A percentile compares a stretch with the other conserved stretches of the same genome.
Conservation (phyloP, 2,329 filamentous ascomycete genomes). For the Pestalotiopsis sp. region DNA sequence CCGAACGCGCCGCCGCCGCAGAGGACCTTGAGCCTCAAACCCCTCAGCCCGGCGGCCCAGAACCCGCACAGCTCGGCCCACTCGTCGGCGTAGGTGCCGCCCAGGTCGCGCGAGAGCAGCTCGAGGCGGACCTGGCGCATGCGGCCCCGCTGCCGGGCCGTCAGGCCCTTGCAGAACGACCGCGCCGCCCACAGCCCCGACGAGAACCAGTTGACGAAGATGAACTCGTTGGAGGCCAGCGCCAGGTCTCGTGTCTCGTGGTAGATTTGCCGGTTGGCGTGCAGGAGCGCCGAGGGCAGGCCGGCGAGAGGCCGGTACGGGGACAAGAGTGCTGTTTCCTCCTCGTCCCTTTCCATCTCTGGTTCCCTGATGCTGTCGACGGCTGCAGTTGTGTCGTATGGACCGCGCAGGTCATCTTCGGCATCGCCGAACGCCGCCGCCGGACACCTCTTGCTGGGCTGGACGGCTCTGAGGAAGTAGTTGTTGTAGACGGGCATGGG, state of each 20-base stretch:
- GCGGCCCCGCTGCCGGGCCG: conserved; percentile 42
- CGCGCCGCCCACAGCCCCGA: conserved; percentile 44
- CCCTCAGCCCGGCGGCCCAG: conserved; percentile 37
- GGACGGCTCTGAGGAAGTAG: conserved; percentile 30
- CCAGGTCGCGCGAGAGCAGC: conserved; percentile 39
- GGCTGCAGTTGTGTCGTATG: background rate
- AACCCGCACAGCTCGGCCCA: conserved; percentile 39
- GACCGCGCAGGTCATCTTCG: background rate
- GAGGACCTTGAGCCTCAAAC: conserved; percentile 41
- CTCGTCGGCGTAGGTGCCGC: conserved; percentile 26
- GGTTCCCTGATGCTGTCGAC: background rate
- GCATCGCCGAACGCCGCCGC: background rate
- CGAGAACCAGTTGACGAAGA: conserved; percentile 47
- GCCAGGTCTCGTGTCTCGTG: conserved; percentile 41
- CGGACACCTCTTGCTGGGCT: conserved; percentile 3
- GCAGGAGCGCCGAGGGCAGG: conserved; percentile 42
- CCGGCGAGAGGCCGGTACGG: conserved; percentile 38
- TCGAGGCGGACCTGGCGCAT: conserved; percentile 45
- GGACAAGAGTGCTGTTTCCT: conserved; percentile 24
- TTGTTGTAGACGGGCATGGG: conserved; percentile 34
- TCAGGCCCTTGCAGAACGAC: conserved; percentile 34
- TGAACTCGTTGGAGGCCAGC: conserved; percentile 46
- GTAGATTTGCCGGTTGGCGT: conserved; percentile 42
- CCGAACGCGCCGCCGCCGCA: conserved; percentile 24
- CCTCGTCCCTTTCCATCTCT: background rate